Evolutionary conservation across 1,284 basidiomycete genomes (phyloP).

Genomic region (Cryptococcus sp.): DNA sequence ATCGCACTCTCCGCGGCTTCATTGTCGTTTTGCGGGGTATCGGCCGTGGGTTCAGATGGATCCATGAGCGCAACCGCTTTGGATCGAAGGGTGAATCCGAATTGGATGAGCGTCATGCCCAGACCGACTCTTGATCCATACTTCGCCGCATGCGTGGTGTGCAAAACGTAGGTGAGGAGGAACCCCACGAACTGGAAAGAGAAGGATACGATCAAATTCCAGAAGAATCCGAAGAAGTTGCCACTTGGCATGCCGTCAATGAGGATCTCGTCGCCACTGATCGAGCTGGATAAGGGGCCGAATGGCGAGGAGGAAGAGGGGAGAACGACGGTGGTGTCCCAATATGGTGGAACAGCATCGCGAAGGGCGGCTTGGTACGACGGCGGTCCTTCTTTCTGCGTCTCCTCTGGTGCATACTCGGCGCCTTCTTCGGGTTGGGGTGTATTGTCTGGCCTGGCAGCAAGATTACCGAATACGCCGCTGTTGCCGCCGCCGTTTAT

Average conservation of each 20-base stretch:
- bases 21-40: constrained; percentile 30
- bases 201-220: constrained; percentile 75
- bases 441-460: constrained; percentile 75
- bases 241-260: constrained; percentile 61
- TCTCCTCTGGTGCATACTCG: constrained; percentile 72
- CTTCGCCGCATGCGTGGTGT: constrained; percentile 92
- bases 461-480: constrained; percentile 94
- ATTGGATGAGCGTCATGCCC: constrained; percentile 91
- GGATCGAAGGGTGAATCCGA: constrained; percentile 77
- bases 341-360: constrained; percentile 92
- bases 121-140: constrained; percentile 92
- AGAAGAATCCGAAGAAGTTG: constrained; percentile 55
- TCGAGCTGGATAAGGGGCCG: constrained; percentile 52
- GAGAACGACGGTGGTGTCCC: constrained; percentile 92
- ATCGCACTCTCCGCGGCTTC: constrained; percentile 45
- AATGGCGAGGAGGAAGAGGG: constrained; percentile 54
- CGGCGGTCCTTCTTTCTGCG: constrained; percentile 81
- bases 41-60: constrained; percentile 32
- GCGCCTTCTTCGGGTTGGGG: constrained; percentile 60
- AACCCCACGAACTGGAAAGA: constrained; percentile 98
- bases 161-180: constrained; percentile 87
- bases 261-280: constrained; percentile 58
- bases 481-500: constrained; percentile 72
- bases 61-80: constrained; percentile 52
- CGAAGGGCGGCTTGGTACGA: constrained; percentile 86